Evolutionary conservation across 192 early-diverging fungal species (phyloP), one percentile per base, ranked within the genome.

Genomic region (Backusella parvicylindrica): DNA sequence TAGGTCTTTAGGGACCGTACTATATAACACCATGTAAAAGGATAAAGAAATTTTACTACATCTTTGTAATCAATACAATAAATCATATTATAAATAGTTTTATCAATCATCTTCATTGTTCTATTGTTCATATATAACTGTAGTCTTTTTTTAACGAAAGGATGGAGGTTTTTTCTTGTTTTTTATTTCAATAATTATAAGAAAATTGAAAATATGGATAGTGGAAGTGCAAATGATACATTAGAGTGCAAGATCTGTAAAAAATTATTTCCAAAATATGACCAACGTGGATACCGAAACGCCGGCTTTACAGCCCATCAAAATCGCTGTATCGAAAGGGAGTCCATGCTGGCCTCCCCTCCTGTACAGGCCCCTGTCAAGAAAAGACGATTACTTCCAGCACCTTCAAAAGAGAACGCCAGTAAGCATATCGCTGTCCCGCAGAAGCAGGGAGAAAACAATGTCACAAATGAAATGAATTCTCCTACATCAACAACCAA

Each of bases 221-320:
- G 8, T 60, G 53, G 12, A 28, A 60, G 26, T 26, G 11, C 37
- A 38, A 38, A 38, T 63, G 8, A 37, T 36, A 36, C 12, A 7
- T 12, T 74, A 41, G 15, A 40, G 21, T 79, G 77, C 26, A 26
- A 16, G 12, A 28, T 79, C 6, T 79, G 77, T 36, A 21, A 35
- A 36, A 72, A 70, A 35, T 13, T 70, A 23, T 79, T 79, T 43
- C 67, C 47, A 21, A 63, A 38, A 12, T 70, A 21, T 47, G 72
- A 79, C 30, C 77, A 79, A 49, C 77, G 77, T 32, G 77, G 77
- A 32, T 79, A 69, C 30, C 33, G 72, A 56, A 79, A 79, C 37
- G 50, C 67, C 9, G 77, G 77, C 0, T 74, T 72, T 33, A 74
- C 72, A 18, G 64, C 72, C 16, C 77, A 79, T 56, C 72, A 79